Percentiles rank a stretch among this genome's conserved stretches.
These are phyloP conservation scores for Aaosphaeria pasadenensis DNA, from an alignment of 2,329 filamentous ascomycete genomes.

Conservation along the genomic window DNA sequence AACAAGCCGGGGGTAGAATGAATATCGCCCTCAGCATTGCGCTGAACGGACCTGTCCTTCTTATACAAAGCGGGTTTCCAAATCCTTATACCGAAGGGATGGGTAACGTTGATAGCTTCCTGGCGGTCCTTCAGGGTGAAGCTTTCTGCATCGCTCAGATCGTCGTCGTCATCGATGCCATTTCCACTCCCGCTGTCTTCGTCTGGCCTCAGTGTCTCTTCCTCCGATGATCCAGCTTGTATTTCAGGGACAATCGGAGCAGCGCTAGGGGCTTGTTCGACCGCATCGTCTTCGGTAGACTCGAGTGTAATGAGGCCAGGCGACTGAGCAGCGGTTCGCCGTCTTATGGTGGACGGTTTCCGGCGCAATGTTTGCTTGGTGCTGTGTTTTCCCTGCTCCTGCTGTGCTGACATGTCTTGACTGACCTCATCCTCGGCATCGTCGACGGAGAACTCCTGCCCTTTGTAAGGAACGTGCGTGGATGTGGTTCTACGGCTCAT, in stretches of 20 bases:
- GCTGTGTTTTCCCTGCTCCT: slow-evolving; percentile 18
- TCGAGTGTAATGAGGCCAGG: slow-evolving; percentile 49
- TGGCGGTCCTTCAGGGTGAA: slow-evolving; percentile 97
- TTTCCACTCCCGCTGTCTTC: slow-evolving; percentile 49
- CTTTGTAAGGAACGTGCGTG: slow-evolving; percentile 70
- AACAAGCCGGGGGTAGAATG: slow-evolving; percentile 88
- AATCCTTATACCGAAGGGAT: slow-evolving; percentile 96
- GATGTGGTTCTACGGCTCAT: slow-evolving; percentile 74
- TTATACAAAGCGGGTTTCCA: slow-evolving; percentile 99
- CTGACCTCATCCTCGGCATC: slow-evolving; percentile 81
- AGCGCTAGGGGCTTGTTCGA: slow-evolving; percentile 30
- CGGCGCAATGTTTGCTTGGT: slow-evolving; percentile 42
- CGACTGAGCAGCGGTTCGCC: slow-evolving; percentile 46
- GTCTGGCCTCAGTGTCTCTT: slow-evolving; percentile 36
- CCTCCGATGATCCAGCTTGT: slow-evolving; percentile 29
- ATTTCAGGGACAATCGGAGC: slow-evolving; percentile 20
- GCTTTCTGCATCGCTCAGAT: slow-evolving; percentile 89
- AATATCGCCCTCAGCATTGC: slow-evolving; percentile 93
- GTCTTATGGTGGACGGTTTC: slow-evolving; percentile 51
- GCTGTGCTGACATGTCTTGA: slow-evolving; percentile 53
- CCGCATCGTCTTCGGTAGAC: slow-evolving; percentile 45
- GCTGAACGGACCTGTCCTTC: slow-evolving; percentile 93
- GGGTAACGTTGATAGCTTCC: slow-evolving; percentile 96
- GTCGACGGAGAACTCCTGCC: slow-evolving; percentile 86
- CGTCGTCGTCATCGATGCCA: slow-evolving; percentile 65